A percentile compares a stretch with the other conserved stretches of the same genome.
These are phyloP conservation scores for Penicillium decumbens DNA, from an alignment of 2,329 filamentous ascomycete genomes.

Conservation along the genomic window DNA sequence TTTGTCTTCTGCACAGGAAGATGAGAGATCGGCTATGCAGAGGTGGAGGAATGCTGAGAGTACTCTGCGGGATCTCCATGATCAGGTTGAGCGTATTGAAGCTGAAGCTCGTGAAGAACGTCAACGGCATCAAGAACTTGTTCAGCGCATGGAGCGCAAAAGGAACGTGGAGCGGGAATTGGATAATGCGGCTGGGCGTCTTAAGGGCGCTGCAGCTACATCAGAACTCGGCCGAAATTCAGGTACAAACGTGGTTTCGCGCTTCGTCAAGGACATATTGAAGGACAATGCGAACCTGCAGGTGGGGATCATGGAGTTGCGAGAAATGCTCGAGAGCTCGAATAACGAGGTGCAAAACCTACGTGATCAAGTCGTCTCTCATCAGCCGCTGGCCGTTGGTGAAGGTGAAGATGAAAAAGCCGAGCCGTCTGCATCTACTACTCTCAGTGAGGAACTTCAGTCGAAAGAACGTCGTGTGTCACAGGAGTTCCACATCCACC, in stretches of 20 bases:
- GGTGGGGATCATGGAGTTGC: constrained; percentile 81
- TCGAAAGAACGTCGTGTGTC: constrained; percentile 50
- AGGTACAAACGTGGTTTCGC: constrained; percentile 72
- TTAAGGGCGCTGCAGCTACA: constrained; percentile 74
- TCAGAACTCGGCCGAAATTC: constrained; percentile 59
- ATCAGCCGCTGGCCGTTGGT: constrained; percentile 61
- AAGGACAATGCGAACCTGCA: constrained; percentile 94
- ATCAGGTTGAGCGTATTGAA: constrained; percentile 85
- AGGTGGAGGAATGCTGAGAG: constrained; percentile 83
- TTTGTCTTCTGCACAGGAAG: constrained; percentile 63
- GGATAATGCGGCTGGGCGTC: constrained; percentile 68
- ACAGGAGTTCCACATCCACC: constrained; percentile 84
- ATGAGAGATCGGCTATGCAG: constrained; percentile 72
- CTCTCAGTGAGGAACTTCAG: constrained; percentile 68
- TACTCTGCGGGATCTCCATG: constrained; percentile 71
- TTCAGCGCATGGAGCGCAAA: constrained; percentile 77
- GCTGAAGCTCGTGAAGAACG: constrained; percentile 74
- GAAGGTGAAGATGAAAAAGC: constrained; percentile 21
- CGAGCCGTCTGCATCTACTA: constrained; percentile 43
- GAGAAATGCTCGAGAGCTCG: constrained; percentile 83
- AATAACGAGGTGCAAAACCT: constrained; percentile 90
- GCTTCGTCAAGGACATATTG: constrained; percentile 92
- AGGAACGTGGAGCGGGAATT: constrained; percentile 78
- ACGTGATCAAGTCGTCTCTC: constrained; percentile 72
- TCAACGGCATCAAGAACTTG: constrained; percentile 73